Conservation (phyloP, 345 rosid species). For the Moringa oleifera region DNA sequence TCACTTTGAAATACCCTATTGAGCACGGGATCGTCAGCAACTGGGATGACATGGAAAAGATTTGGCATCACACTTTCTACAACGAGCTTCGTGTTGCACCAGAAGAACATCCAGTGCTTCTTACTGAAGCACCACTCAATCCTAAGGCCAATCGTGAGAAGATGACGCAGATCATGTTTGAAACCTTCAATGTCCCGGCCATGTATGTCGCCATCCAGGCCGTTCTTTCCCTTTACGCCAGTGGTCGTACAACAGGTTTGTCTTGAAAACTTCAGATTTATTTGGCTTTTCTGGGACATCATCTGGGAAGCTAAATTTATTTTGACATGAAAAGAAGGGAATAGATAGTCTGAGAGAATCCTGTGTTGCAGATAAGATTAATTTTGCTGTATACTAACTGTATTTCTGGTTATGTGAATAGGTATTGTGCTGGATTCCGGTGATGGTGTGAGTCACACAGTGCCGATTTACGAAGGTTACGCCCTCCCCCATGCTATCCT, state of each 20-base stretch:
- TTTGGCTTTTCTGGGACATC: not conserved
- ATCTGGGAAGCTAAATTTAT: no score
- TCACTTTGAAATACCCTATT: constrained; percentile 16
- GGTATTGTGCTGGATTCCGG: constrained; percentile 55
- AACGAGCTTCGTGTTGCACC: constrained; percentile 13
- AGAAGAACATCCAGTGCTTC: constrained; percentile 13
- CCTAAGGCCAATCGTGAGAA: constrained; percentile 18
- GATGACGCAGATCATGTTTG: constrained; percentile 24
- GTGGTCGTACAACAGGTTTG: constrained; percentile 50
- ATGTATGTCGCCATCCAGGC: constrained; percentile 45
- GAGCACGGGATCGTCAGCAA: constrained; percentile 15
- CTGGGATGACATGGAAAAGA: constrained; percentile 23
- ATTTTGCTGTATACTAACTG: no score
- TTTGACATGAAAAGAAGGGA: not conserved
- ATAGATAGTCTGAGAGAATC: not conserved
- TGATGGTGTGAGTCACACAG: constrained; percentile 49
- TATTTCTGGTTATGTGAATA: constrained; percentile 8
- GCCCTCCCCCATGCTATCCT: constrained; percentile 53
- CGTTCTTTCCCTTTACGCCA: constrained; percentile 41
- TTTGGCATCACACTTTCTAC: constrained; percentile 18
- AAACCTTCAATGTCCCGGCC: constrained; percentile 19
- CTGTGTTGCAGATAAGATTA: not conserved
- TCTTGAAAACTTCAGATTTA: not conserved
- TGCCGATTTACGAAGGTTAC: constrained; percentile 51
- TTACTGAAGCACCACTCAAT: constrained; percentile 20